Evolutionary conservation across 2,329 filamentous ascomycete genomes (phyloP).

Genomic region (Rutstroemia sp.): DNA sequence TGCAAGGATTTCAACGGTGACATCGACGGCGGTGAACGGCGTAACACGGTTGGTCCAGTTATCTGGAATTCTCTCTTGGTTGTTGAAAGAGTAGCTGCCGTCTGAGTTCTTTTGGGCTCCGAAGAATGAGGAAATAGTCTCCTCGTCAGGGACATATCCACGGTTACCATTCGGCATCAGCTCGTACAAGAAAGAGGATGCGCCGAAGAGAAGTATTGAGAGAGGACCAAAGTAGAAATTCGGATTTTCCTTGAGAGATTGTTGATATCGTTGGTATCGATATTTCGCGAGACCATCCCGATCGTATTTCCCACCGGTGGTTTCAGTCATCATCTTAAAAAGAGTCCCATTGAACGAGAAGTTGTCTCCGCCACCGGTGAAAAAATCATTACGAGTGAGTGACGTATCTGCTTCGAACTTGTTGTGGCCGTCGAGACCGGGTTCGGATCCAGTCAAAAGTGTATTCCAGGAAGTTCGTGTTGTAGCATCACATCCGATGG

Average conservation of each 20-base stretch:
- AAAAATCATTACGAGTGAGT: constrained; percentile 41
- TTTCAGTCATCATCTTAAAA: constrained; percentile 22
- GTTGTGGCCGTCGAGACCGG: constrained; percentile 34
- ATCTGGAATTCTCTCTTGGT: background rate
- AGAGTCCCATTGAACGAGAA: constrained; percentile 28
- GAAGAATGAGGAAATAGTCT: background rate
- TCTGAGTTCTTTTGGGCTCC: background rate
- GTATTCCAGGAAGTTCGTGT: constrained; percentile 26
- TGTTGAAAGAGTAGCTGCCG: background rate
- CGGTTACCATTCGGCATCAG: background rate
- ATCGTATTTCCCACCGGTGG: constrained; percentile 31
- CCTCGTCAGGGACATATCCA: background rate
- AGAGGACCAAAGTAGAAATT: constrained; percentile 24
- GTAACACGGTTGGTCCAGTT: background rate
- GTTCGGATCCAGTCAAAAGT: constrained; percentile 16
- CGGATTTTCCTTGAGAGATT: constrained; percentile 19
- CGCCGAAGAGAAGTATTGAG: background rate
- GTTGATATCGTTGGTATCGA: constrained; percentile 28
- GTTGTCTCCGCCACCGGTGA: constrained; percentile 10
- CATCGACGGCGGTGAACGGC: background rate
- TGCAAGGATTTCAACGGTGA: background rate
- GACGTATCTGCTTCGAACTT: constrained; percentile 45
- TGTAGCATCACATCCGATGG: constrained; percentile 23
- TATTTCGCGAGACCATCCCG: constrained; percentile 19
- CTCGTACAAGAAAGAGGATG: background rate